Evolutionary conservation across 2,329 filamentous ascomycete species (phyloP).

Genomic region (Pseudogymnoascus sp.): DNA sequence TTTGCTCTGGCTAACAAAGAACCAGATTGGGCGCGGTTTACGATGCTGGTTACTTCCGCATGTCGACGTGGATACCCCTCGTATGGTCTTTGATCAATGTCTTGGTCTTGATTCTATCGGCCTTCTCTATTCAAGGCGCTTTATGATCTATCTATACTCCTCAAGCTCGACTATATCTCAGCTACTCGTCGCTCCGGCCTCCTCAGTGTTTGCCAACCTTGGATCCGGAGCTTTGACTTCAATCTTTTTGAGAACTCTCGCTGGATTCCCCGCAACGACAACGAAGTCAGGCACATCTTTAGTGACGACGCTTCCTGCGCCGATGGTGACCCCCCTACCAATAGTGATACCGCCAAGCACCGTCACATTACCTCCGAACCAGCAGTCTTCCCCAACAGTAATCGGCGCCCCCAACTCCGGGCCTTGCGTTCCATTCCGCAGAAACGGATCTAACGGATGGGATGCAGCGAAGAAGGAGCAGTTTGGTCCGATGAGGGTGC

Average conservation of each 20-base stretch:
- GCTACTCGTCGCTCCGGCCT: not conserved
- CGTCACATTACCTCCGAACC: slow-evolving; percentile 65
- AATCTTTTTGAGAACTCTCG: slow-evolving; percentile 44
- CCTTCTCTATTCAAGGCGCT: slow-evolving; percentile 64
- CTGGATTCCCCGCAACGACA: slow-evolving; percentile 61
- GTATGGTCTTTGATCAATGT: slow-evolving; percentile 63
- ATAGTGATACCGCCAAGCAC: slow-evolving; percentile 73
- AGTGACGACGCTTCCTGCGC: slow-evolving; percentile 77
- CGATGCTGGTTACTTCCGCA: slow-evolving; percentile 60
- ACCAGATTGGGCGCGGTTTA: slow-evolving; percentile 56
- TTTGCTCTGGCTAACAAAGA: not conserved
- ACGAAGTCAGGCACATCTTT: slow-evolving; percentile 61
- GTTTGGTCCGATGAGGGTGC: slow-evolving; percentile 73
- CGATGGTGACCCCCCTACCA: slow-evolving; percentile 65
- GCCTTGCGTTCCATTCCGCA: slow-evolving; percentile 67
- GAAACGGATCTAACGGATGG: slow-evolving; percentile 67
- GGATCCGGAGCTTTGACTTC: slow-evolving; percentile 29
- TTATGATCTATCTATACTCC: slow-evolving; percentile 36
- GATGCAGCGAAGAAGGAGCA: slow-evolving; percentile 67
- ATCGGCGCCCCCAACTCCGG: slow-evolving; percentile 71
- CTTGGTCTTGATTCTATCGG: slow-evolving; percentile 59
- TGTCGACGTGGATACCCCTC: slow-evolving; percentile 70
- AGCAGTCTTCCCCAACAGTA: slow-evolving; percentile 71
- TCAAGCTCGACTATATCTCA: not conserved
- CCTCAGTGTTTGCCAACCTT: slow-evolving; percentile 11